Percentiles rank a stretch among this genome's conserved stretches.
Conservation (phyloP, 2,329 filamentous ascomycete species). For the Achaetomium macrosporum region DNA sequence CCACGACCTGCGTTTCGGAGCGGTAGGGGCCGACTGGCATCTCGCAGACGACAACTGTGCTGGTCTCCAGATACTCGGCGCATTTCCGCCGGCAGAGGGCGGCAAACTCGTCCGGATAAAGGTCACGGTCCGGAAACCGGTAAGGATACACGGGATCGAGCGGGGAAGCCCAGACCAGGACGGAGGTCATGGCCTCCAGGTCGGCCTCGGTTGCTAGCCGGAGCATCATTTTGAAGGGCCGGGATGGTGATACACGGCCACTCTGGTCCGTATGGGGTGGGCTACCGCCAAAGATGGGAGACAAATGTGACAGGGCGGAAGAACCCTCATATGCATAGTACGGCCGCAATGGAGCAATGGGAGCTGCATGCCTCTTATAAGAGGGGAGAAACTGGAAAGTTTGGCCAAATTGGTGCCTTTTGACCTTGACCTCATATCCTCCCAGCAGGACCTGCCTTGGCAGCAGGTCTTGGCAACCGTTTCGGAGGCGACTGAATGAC, state of each 20-base stretch:
- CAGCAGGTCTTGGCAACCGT: too few species aligned
- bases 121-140: slow-evolving; percentile 22
- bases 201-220: slow-evolving; percentile 20
- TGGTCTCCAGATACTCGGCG: slow-evolving; percentile 21
- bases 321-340: too few species aligned
- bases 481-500: too few species aligned
- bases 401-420: too few species aligned
- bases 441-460: too few species aligned
- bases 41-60: slow-evolving; percentile 25
- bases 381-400: too few species aligned
- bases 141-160: slow-evolving; percentile 25
- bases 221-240: slow-evolving; percentile 19
- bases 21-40: slow-evolving; percentile 9
- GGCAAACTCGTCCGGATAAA: slow-evolving; percentile 20
- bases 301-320: neutral
- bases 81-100: slow-evolving; percentile 22
- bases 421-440: too few species aligned
- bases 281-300: neutral
- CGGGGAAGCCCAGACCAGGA: slow-evolving; percentile 21
- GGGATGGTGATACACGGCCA: neutral
- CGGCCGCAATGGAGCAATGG: too few species aligned
- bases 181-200: slow-evolving; percentile 22
- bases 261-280: neutral
- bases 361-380: too few species aligned
- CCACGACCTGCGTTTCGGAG: slow-evolving; percentile 16